A percentile compares a stretch with the other conserved stretches of the same genome.
Evolutionary conservation across 2,329 filamentous ascomycete species (phyloP).

Genomic region (Aspergillus spinulosporus): DNA sequence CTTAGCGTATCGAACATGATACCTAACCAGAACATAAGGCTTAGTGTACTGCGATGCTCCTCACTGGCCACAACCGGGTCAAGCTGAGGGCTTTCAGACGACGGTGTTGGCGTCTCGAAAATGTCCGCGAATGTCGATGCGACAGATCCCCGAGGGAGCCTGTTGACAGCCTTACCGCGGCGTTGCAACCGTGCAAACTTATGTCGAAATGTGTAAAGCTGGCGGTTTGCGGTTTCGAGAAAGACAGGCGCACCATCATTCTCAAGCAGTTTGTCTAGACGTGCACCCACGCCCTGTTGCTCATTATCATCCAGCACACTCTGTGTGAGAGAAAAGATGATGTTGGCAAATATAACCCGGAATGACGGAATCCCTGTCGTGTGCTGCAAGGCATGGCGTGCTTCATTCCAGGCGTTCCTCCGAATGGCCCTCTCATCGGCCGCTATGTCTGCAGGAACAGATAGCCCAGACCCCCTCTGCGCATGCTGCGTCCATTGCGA

Average conservation of each 20-base stretch:
- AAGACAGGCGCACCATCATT: constrained; percentile 7
- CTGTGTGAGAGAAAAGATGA: constrained; percentile 7
- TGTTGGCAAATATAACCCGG: constrained; percentile 5
- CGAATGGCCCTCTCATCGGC: neutral
- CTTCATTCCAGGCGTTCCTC: constrained; percentile 5
- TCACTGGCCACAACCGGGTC: constrained; percentile 21
- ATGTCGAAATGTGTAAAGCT: constrained; percentile 2
- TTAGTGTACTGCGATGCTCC: constrained; percentile 50
- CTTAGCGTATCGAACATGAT: constrained; percentile 62
- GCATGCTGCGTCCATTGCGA: constrained; percentile 11
- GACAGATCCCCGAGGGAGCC: neutral
- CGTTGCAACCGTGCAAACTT: constrained; percentile 5
- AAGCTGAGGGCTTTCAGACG: neutral
- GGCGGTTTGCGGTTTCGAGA: constrained; percentile 2
- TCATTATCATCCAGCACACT: constrained; percentile 1
- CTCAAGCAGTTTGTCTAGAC: neutral
- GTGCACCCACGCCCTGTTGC: neutral
- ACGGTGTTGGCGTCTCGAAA: neutral
- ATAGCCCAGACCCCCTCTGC: neutral
- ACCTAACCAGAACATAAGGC: constrained; percentile 59
- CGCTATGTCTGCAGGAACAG: neutral
- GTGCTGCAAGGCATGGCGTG: constrained; percentile 7
- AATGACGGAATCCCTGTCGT: constrained; percentile 3
- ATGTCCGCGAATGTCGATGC: neutral
- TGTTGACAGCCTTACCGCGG: neutral